Conservation (phyloP, 2,329 filamentous ascomycete species). For the Sarocladiaceae sp. region DNA sequence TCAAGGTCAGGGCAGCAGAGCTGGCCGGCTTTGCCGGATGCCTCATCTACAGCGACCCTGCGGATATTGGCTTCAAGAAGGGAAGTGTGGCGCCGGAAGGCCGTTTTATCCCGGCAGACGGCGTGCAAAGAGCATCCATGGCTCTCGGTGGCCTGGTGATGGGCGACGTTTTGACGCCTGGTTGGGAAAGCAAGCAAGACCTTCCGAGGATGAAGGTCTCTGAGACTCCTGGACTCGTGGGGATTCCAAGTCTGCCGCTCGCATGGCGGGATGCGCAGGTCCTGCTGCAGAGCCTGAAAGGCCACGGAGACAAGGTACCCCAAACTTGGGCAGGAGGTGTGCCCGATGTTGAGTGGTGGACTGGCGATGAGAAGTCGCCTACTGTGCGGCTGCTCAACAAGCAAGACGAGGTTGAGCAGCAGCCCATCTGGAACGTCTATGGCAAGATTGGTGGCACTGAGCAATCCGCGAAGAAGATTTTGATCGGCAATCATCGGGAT, state of each 20-base stretch:
- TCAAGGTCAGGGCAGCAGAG: conserved; percentile 89
- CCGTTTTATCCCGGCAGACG: conserved; percentile 72
- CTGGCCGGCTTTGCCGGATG: conserved; percentile 79
- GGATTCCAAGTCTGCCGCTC: conserved; percentile 85
- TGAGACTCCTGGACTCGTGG: conserved; percentile 64
- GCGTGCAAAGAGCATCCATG: conserved; percentile 76
- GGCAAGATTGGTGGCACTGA: conserved; percentile 80
- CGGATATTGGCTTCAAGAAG: conserved; percentile 71
- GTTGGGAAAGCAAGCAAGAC: conserved; percentile 66
- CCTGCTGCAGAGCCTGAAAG: conserved; percentile 68
- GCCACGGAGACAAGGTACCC: conserved; percentile 63
- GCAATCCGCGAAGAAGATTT: conserved; percentile 72
- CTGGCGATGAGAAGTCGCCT: conserved; percentile 67
- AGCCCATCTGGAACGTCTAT: conserved; percentile 89
- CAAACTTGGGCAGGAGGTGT: conserved; percentile 71
- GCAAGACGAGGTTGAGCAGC: conserved; percentile 75
- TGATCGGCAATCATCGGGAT: conserved; percentile 91
- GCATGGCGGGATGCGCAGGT: conserved; percentile 83
- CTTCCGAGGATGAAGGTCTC: conserved; percentile 61
- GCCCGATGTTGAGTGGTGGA: conserved; percentile 75
- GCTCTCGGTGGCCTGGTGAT: conserved; percentile 75
- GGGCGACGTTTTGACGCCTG: conserved; percentile 88
- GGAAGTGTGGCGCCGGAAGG: conserved; percentile 71
- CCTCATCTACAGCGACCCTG: conserved; percentile 87
- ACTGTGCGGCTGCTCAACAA: conserved; percentile 76